A percentile compares a stretch with the other conserved stretches of the same genome.
phyloP scores from a whole-genome alignment of 345 rosid species.

The Kandelia obovata region DNA sequence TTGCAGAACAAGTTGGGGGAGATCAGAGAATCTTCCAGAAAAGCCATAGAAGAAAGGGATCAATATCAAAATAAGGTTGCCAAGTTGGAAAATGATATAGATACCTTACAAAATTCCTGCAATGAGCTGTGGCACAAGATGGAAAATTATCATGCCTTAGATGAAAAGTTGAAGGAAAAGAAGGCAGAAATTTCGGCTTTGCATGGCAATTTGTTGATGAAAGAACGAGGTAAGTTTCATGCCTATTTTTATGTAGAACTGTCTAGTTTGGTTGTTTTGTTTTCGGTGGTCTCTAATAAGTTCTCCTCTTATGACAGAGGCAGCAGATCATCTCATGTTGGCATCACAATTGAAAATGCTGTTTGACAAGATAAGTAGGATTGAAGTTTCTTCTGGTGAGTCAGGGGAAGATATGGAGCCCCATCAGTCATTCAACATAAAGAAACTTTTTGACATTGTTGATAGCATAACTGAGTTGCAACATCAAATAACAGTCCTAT shows the following conservation, averaged over 20 bases:
- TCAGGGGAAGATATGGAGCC: conserved; percentile 35
- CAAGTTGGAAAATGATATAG: conserved; percentile 52
- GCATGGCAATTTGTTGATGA: conserved; percentile 26
- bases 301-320: conserved; percentile 39
- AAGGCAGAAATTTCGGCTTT: conserved; percentile 51
- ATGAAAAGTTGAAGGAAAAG: conserved; percentile 61
- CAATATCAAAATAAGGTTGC: conserved; percentile 41
- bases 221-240: conserved; percentile 51
- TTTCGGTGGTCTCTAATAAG: background rate
- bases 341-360: conserved; percentile 49
- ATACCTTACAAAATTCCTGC: conserved; percentile 44
- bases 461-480: conserved; percentile 50
- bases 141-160: conserved; percentile 40
- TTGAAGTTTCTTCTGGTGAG: conserved; percentile 44
- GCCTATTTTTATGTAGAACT: conserved; percentile 6
- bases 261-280: conserved; percentile 3
- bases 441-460: conserved; percentile 54
- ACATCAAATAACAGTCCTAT: conserved; percentile 46
- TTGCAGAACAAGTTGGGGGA: conserved; percentile 55
- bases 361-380: conserved; percentile 46
- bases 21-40: conserved; percentile 33
- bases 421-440: conserved; percentile 38
- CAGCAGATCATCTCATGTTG: conserved; percentile 47
- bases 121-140: conserved; percentile 44
- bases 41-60: conserved; percentile 50